Evolutionary conservation across 2,329 filamentous ascomycete species (phyloP).

Genomic region (Diaporthe nobilis): DNA sequence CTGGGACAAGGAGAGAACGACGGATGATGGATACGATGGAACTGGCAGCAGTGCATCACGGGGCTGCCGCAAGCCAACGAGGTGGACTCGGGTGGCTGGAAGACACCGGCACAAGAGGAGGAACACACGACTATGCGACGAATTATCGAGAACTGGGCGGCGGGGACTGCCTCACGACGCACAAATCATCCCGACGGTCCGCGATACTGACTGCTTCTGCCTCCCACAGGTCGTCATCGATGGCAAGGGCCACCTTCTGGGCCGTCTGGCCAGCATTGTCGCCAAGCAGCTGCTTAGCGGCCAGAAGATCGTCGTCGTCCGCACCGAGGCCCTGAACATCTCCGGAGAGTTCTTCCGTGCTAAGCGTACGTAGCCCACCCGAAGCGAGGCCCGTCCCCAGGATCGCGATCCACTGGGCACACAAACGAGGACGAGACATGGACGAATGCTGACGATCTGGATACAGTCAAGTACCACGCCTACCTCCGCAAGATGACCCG

Average conservation of each 20-base stretch:
- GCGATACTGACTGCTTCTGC: constrained; percentile 38
- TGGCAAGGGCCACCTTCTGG: constrained; percentile 99
- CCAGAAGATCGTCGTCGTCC: constrained; percentile 99
- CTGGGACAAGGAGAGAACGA: background rate
- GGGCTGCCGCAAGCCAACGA: background rate
- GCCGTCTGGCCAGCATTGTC: constrained; percentile 97
- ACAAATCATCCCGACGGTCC: constrained; percentile 14
- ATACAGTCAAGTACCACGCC: constrained; percentile 99
- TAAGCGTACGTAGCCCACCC: constrained; percentile 86
- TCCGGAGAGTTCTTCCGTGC: constrained; percentile 99
- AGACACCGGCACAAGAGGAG: constrained; percentile 5
- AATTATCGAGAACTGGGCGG: constrained; percentile 12
- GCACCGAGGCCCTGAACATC: constrained; percentile 99
- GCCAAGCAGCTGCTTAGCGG: constrained; percentile 99
- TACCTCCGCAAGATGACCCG: constrained; percentile 99
- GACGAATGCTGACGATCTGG: constrained; percentile 61
- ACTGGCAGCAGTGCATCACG: background rate
- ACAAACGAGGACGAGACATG: background rate
- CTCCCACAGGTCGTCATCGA: constrained; percentile 91
- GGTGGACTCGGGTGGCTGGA: background rate
- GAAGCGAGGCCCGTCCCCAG: constrained; percentile 29
- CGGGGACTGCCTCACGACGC: constrained; percentile 1
- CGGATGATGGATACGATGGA: background rate
- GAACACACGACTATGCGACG: constrained; percentile 18
- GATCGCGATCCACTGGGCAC: background rate